These are phyloP conservation scores for Phyllachora maydis DNA, from an alignment of 2,329 filamentous ascomycete species.

Conservation along the genomic window DNA sequence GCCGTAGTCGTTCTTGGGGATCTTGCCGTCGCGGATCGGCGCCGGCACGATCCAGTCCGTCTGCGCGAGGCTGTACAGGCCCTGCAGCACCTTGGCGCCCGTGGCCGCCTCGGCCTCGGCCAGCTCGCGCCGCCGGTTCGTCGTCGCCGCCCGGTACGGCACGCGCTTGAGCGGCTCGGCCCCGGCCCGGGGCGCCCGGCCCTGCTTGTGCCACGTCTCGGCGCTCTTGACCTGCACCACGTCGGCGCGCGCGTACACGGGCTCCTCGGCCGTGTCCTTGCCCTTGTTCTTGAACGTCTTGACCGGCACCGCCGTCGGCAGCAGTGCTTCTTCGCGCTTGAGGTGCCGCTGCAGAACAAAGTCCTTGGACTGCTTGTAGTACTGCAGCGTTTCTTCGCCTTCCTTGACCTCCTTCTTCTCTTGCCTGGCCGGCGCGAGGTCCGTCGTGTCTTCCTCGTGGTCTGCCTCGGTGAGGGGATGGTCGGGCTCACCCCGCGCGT, in stretches of 20 bases:
- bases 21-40: constrained; percentile 64
- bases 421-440: constrained; percentile 51
- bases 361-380: constrained; percentile 69
- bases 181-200: constrained; percentile 50
- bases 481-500: constrained; percentile 27
- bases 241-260: constrained; percentile 62
- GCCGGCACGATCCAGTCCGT: constrained; percentile 91
- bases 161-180: constrained; percentile 67
- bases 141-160: constrained; percentile 77
- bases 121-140: constrained; percentile 71
- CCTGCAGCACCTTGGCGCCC: constrained; percentile 71
- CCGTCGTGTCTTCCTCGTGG: constrained; percentile 57
- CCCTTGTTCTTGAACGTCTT: constrained; percentile 55
- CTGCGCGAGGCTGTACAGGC: constrained; percentile 64
- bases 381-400: constrained; percentile 66
- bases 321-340: constrained; percentile 76
- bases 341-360: constrained; percentile 74
- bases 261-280: constrained; percentile 51
- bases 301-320: constrained; percentile 44
- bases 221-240: constrained; percentile 73
- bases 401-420: constrained; percentile 56
- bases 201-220: constrained; percentile 97
- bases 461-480: constrained; percentile 49
- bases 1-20: constrained; percentile 86
- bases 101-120: constrained; percentile 64